These are phyloP conservation scores for Peronospora destructor DNA, from an alignment of 352 stramenopile genomes.

Conservation along the genomic window DNA sequence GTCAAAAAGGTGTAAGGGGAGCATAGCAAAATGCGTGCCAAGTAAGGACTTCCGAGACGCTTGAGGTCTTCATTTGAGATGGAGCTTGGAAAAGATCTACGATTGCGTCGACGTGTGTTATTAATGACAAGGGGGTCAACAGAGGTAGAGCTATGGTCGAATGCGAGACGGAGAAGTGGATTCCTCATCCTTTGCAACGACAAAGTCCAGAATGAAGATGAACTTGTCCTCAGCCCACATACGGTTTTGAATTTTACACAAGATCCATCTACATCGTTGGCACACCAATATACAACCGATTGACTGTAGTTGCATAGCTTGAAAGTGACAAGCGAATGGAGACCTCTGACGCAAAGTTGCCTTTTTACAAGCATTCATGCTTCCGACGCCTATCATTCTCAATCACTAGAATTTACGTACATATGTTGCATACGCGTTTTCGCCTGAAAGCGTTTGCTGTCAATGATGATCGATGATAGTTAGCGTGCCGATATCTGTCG, in stretches of 20 bases:
- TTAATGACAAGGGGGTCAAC: not conserved
- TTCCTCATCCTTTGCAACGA: conserved; percentile 3
- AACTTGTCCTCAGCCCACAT: not conserved
- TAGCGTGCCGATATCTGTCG: too few species aligned
- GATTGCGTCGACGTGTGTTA: not conserved
- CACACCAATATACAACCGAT: conserved; percentile 8
- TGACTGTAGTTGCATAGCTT: too few species aligned
- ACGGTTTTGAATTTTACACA: not conserved
- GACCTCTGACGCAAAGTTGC: too few species aligned
- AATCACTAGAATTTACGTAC: too few species aligned
- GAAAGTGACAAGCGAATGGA: too few species aligned
- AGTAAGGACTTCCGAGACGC: not conserved
- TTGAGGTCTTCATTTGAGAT: not conserved
- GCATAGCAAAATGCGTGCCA: not conserved
- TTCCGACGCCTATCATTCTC: too few species aligned
- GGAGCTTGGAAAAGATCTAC: conserved; percentile 1
- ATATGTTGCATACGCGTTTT: too few species aligned
- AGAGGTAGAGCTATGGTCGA: not conserved
- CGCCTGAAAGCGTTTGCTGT: too few species aligned
- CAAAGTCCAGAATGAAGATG: conserved; percentile 3
- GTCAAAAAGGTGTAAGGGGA: conserved; percentile 88
- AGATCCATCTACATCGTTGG: not conserved
- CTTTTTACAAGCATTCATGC: too few species aligned
- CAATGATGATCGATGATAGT: too few species aligned
- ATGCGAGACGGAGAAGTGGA: conserved; percentile 4